Base-by-base conservation (phyloP, 2,329 filamentous ascomycete species). In the Bimuria novae-zelandiae region DNA sequence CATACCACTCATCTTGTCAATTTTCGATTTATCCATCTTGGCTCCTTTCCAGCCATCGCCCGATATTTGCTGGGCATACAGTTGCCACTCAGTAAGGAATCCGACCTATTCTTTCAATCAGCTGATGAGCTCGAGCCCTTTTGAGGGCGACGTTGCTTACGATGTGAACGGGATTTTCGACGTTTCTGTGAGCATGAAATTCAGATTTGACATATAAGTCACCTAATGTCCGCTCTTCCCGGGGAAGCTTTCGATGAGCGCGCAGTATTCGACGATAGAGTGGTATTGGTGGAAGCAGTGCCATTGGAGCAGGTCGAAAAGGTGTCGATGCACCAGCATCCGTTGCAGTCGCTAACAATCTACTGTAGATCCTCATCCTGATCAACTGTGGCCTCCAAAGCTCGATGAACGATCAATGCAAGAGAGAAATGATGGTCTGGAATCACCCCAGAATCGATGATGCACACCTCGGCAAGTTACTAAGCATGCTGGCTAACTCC, bases 1-100 rank as follows among this genome's bases (percentile, higher is more conserved):
- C 86, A 63, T 73, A 95, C 92, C 92, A 72, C 89, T 97, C 91
- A 97, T 90, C 76, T 96, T 97, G 55, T 91, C 87, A 51, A 97
- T 79, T 75, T 96, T 96, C 0, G 78, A 80, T 62, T 85, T 84
- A 59, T 97, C 93, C 72, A 97, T 81, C 72, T 88, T 93, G 59
- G 90, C 90, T 1, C 88, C 93, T 54, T 83, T 81, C 94, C 94
- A 97, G 0, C 82, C 74, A 48, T 96, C 88, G 0, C 92, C 93
- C 69, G 97, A 93, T 14, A 99, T 78, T 70, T 91, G 87, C 72
- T 99, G 93, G 1, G 92, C 92, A 70, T 97, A 99, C 47, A 90
- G 78, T 74, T 99, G 94, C 93, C 93, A 99, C 74, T 97, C 92
- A 0, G 90, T 93, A 63, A 99, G 80, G 74, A 99, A 99, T 1